phyloP scores from a whole-genome alignment of 2,329 filamentous ascomycete species.

The Neofusicoccum sp. region DNA sequence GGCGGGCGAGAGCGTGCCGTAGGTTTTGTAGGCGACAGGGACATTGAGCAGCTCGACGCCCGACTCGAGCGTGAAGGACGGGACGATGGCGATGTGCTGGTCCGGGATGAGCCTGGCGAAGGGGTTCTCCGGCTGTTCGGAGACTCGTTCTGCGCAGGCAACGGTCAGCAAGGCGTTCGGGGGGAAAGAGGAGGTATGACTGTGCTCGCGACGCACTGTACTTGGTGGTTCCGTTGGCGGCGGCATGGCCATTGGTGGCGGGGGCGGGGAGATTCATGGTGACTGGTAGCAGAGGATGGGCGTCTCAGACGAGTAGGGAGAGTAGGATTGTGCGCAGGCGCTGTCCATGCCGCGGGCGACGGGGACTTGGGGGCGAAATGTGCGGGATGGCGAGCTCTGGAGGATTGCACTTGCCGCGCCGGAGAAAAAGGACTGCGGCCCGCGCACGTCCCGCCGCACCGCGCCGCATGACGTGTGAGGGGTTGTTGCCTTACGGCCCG shows the following conservation, averaged over 20 bases:
- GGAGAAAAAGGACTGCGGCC: slow-evolving; percentile 14
- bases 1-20: slow-evolving; percentile 58
- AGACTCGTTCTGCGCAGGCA: slow-evolving; percentile 2
- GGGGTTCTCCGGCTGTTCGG: slow-evolving; percentile 81
- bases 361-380: background rate
- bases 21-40: slow-evolving; percentile 66
- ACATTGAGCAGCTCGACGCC: slow-evolving; percentile 81
- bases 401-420: background rate
- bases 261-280: slow-evolving; percentile 16
- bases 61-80: slow-evolving; percentile 90
- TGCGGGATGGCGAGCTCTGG: slow-evolving; percentile 10
- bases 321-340: slow-evolving; percentile 13
- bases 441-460: slow-evolving; percentile 9
- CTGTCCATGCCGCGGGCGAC: slow-evolving; percentile 19
- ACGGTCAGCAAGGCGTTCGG: slow-evolving; percentile 2
- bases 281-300: slow-evolving; percentile 23
- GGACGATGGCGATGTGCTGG: slow-evolving; percentile 83
- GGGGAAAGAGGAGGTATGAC: background rate
- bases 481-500: slow-evolving; percentile 1
- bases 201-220: slow-evolving; percentile 16
- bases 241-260: background rate
- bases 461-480: slow-evolving; percentile 13
- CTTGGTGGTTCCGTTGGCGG: slow-evolving; percentile 17
- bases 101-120: slow-evolving; percentile 84
- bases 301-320: slow-evolving; percentile 20